Evolutionary conservation across 257 asterid species (phyloP).

Genomic region (Nicotiana knightiana): DNA sequence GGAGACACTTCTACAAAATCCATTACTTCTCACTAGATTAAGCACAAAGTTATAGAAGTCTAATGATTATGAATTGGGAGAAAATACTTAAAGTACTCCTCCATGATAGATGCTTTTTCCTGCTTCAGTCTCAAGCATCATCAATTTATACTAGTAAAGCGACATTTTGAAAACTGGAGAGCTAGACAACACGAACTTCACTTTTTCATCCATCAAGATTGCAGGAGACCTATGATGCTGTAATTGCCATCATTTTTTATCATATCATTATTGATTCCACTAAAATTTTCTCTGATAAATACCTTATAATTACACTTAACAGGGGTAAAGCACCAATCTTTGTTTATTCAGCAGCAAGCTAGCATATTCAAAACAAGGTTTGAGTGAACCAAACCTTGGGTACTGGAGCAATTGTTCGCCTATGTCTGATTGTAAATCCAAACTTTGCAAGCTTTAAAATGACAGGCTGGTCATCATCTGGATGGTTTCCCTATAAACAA

Average conservation of each 20-base stretch:
- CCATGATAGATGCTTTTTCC: not conserved
- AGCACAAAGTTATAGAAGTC: not conserved
- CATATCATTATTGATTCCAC: not conserved
- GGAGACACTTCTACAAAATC: not conserved
- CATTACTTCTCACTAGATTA: not conserved
- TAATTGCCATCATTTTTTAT: not conserved
- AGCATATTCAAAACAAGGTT: not conserved
- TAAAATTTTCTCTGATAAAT: not conserved
- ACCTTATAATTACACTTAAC: not conserved
- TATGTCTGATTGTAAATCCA: conserved; percentile 61
- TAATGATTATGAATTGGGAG: not conserved
- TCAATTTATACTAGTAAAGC: not conserved
- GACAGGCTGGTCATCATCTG: conserved; percentile 59
- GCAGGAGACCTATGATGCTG: not conserved
- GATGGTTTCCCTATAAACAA: conserved; percentile 69
- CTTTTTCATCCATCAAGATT: not conserved
- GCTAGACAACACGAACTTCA: not conserved
- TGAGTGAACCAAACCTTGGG: conserved; percentile 55
- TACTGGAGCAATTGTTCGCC: conserved; percentile 54
- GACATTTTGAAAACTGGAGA: not conserved
- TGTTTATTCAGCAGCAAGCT: conserved; percentile 1
- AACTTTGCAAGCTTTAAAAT: conserved; percentile 48
- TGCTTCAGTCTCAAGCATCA: not conserved
- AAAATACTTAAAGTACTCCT: not conserved
- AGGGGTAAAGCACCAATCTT: not conserved